phyloP scores from a whole-genome alignment of 768 basidiomycete genomes.

The Amanita thiersii region DNA sequence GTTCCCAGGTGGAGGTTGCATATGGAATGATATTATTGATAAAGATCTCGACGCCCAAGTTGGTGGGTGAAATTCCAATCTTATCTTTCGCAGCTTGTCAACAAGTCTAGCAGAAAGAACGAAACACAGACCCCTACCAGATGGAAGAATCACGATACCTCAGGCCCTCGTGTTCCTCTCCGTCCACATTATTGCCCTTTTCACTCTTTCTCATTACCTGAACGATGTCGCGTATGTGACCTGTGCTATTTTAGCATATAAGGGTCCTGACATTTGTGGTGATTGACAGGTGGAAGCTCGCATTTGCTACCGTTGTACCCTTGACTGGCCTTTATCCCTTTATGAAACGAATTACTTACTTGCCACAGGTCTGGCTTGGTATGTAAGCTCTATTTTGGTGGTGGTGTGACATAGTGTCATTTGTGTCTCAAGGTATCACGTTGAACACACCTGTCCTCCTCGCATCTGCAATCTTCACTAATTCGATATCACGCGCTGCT shows the following conservation, averaged over 20 bases:
- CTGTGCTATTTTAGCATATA: too few species aligned
- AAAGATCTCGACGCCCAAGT: constrained; percentile 22
- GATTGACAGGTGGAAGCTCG: constrained; percentile 13
- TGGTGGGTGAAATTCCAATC: constrained; percentile 13
- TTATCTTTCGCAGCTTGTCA: too few species aligned
- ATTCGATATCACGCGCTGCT: not conserved
- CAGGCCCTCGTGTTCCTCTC: constrained; percentile 18
- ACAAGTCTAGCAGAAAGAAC: constrained; percentile 18
- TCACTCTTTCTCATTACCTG: too few species aligned
- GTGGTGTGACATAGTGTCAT: not conserved
- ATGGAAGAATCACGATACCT: constrained; percentile 18
- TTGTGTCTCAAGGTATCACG: too few species aligned
- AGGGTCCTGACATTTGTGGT: not conserved
- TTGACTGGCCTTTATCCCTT: constrained; percentile 26
- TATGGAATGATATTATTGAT: constrained; percentile 23
- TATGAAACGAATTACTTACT: constrained; percentile 32
- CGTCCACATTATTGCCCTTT: too few species aligned
- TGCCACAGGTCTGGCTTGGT: constrained; percentile 34
- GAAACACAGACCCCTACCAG: constrained; percentile 21
- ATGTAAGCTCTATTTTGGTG: not conserved
- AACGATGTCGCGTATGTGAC: too few species aligned
- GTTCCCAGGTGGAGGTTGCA: constrained; percentile 15
- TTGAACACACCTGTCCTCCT: too few species aligned
- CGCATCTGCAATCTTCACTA: constrained; percentile 19
- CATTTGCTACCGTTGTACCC: constrained; percentile 16